Base-by-base conservation (phyloP, 257 asterid species). In the Solanum paucissectum region DNA sequence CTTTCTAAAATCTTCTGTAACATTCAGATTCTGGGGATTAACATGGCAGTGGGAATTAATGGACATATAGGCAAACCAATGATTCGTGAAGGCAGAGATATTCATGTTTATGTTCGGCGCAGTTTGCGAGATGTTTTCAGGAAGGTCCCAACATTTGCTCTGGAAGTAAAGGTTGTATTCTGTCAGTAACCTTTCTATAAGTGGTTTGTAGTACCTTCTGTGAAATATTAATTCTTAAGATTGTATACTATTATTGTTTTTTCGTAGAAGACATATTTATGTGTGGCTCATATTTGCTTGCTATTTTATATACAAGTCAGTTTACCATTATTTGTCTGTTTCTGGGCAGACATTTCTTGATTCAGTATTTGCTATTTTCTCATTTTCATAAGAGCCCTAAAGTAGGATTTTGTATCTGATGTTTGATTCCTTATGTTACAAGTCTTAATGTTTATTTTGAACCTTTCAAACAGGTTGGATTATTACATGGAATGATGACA, bases 81-180 rank as follows among this genome's bases (percentile, higher is more conserved):
- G 99, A 94, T 97, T 88, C 94, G 93, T 76, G 99, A 97, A 94
- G 99, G 98, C 90, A 92, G 93, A 90, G 99, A 94, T 74, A 96
- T 97, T 86, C 98, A 93, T 88, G 90, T 95, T 91, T 93, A 89
- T 93, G 98, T 97, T 64, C 90, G 96, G 90, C 98, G 99, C 93
- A 95, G 99, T 92, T 93, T 97, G 89, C 94, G 99, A 92, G 99
- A 97, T 86, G 93, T 97, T 83, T 97, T 97, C 86, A 94, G 98
- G 90, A 97, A 94, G 93, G 98, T 97, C 90, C 99, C 99, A 62
- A 97, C 98, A 23, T 92, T 97, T 87, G 88, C 90, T 85, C 86
- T 97, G 92, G 99, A 95, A 93, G 96, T 97, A 84, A 94, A 95
- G 94, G 99, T 97, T 92, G 90, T 82, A 25, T 82, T 82, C 69